Evolutionary conservation across 352 stramenopile species (phyloP).

Genomic region (Plasmopara viticola): DNA sequence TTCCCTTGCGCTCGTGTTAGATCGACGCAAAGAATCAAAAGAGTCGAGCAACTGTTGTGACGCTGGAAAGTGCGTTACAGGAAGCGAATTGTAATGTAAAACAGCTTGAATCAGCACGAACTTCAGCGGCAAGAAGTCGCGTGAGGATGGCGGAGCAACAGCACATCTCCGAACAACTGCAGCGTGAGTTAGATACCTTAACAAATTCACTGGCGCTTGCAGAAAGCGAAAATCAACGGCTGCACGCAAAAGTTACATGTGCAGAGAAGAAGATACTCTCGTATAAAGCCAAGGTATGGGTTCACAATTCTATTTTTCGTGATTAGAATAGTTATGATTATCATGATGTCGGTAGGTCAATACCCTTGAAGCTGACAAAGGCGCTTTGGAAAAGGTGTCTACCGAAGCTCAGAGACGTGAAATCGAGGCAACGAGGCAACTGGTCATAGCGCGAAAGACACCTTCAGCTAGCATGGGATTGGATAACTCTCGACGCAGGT

Average conservation of each 20-base stretch:
- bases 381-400: conserved; percentile 27
- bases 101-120: conserved; percentile 32
- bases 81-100: conserved; percentile 18
- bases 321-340: not conserved
- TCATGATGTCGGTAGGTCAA: conserved; percentile 37
- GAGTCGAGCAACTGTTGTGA: conserved; percentile 27
- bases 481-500: not conserved
- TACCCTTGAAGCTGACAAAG: conserved; percentile 33
- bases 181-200: conserved; percentile 26
- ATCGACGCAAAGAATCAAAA: conserved; percentile 34
- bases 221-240: conserved; percentile 30
- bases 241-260: conserved; percentile 21
- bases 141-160: conserved; percentile 31
- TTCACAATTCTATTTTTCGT: not conserved
- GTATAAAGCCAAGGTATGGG: conserved; percentile 40
- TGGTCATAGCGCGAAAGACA: conserved; percentile 6
- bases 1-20: conserved; percentile 11
- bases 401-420: conserved; percentile 36
- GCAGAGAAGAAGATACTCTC: conserved; percentile 37
- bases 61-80: conserved; percentile 25
- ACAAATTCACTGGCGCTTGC: conserved; percentile 21
- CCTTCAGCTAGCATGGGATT: not conserved
- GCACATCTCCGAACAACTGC: conserved; percentile 18
- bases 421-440: conserved; percentile 35
- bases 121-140: conserved; percentile 25